A percentile compares a stretch with the other conserved stretches of the same genome.
Conservation (phyloP, 2,329 filamentous ascomycete species). For the Domatiomyces catenatus region DNA sequence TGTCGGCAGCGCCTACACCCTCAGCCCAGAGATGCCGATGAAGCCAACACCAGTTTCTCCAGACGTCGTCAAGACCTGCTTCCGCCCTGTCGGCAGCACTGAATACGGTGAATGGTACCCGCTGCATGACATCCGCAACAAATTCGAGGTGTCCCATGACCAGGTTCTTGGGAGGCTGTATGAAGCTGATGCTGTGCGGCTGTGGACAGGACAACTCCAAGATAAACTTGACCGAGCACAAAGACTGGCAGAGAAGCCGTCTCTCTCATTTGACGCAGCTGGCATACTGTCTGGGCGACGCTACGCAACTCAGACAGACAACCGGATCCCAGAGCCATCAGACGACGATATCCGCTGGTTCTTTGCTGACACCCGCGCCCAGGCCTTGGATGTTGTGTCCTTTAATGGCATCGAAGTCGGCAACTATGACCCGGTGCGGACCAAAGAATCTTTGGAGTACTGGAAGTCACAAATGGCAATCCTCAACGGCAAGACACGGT, state of each 20-base stretch:
- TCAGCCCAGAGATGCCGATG: constrained; percentile 2
- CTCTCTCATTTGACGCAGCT: constrained; percentile 31
- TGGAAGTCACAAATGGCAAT: constrained; percentile 34
- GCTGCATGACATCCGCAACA: constrained; percentile 27
- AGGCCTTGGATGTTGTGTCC: constrained; percentile 40
- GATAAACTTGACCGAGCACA: constrained; percentile 13
- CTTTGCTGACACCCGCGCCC: constrained; percentile 41
- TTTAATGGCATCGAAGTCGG: constrained; percentile 40
- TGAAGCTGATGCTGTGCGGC: constrained; percentile 33
- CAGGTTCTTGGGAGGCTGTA: constrained; percentile 40
- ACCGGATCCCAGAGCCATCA: constrained; percentile 28
- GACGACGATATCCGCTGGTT: constrained; percentile 32
- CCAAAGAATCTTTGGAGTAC: constrained; percentile 22
- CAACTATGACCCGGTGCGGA: constrained; percentile 30
- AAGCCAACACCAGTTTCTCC: constrained; percentile 16
- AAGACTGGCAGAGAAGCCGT: constrained; percentile 6
- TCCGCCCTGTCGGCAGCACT: constrained; percentile 27
- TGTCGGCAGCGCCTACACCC: constrained; percentile 35
- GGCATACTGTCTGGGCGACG: constrained; percentile 32
- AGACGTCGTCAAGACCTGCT: constrained; percentile 22
- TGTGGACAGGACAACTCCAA: constrained; percentile 15
- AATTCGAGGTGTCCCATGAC: constrained; percentile 34
- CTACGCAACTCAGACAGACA: constrained; percentile 33
- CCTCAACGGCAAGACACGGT: constrained; percentile 23
- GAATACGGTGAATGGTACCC: constrained; percentile 40